Conservation (phyloP, 1,284 basidiomycete genomes). For the Ganoderma lingzhi region DNA sequence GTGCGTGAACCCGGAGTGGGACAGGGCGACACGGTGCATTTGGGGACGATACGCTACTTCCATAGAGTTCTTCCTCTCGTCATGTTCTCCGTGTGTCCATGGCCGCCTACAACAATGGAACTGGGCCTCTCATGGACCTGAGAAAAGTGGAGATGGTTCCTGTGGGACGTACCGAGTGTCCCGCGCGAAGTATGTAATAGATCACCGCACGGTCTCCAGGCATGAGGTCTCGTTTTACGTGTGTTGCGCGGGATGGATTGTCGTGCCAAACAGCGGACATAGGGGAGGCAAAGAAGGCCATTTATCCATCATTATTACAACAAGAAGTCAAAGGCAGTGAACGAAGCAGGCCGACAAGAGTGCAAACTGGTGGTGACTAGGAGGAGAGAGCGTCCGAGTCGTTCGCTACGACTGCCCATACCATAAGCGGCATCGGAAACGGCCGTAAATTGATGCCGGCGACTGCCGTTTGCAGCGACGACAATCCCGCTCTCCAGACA, state of each 20-base stretch:
- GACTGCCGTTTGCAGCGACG: slow-evolving; percentile 25
- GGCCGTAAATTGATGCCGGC: slow-evolving; percentile 6
- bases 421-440: slow-evolving; percentile 10
- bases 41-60: neutral
- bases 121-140: slow-evolving; percentile 8
- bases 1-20: neutral
- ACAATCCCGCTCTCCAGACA: slow-evolving; percentile 26
- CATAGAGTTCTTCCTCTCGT: neutral
- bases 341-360: neutral
- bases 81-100: neutral
- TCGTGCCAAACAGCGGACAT: neutral
- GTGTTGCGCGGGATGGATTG: neutral
- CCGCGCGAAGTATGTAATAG: slow-evolving; percentile 15
- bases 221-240: slow-evolving; percentile 15
- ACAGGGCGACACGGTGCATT: neutral
- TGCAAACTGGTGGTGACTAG: neutral
- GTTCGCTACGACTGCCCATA: neutral
- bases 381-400: neutral
- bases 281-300: neutral
- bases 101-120: neutral
- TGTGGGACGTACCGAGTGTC: slow-evolving; percentile 7
- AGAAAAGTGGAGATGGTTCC: neutral
- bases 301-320: neutral
- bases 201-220: slow-evolving; percentile 22
- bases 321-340: neutral